Evolutionary conservation across 2,329 filamentous ascomycete species (phyloP).

Genomic region (Fusarium sp.): DNA sequence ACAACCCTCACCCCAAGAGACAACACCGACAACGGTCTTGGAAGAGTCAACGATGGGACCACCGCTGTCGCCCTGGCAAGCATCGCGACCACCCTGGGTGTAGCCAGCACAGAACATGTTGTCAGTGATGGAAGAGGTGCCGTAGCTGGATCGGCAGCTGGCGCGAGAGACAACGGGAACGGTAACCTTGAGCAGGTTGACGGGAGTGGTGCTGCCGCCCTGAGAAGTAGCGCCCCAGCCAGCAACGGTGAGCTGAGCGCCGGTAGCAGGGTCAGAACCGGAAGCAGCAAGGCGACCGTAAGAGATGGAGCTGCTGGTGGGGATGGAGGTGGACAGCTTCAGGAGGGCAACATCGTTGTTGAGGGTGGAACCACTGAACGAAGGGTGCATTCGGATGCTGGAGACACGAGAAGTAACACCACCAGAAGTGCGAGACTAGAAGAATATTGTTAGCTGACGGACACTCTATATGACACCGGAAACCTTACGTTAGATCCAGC

Average conservation of each 20-base stretch:
- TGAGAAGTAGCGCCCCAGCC: constrained; percentile 45
- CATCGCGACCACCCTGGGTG: constrained; percentile 45
- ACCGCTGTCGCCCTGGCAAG: constrained; percentile 50
- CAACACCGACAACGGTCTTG: constrained; percentile 43
- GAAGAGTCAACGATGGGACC: constrained; percentile 46
- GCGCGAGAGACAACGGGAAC: constrained; percentile 47
- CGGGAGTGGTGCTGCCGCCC: constrained; percentile 21
- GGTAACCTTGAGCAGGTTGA: constrained; percentile 47
- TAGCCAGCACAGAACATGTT: constrained; percentile 51
- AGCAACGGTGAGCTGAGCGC: constrained; percentile 35
- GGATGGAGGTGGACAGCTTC: constrained; percentile 44
- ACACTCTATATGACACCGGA: too few species aligned
- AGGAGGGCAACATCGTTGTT: constrained; percentile 49
- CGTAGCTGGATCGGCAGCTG: constrained; percentile 43
- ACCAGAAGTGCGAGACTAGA: constrained; percentile 42
- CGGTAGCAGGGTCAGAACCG: constrained; percentile 44
- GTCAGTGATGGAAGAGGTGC: constrained; percentile 40
- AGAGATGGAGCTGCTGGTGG: constrained; percentile 22
- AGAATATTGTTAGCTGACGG: too few species aligned
- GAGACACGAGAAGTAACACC: constrained; percentile 43
- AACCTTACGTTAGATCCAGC: constrained; percentile 43
- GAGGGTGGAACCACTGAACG: constrained; percentile 24
- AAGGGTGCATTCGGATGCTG: constrained; percentile 40
- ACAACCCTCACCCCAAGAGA: constrained; percentile 50
- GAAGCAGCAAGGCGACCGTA: constrained; percentile 42